A percentile compares a stretch with the other conserved stretches of the same genome.
These are phyloP conservation scores for Primulina tabacum DNA, from an alignment of 257 asterid genomes.

Conservation along the genomic window DNA sequence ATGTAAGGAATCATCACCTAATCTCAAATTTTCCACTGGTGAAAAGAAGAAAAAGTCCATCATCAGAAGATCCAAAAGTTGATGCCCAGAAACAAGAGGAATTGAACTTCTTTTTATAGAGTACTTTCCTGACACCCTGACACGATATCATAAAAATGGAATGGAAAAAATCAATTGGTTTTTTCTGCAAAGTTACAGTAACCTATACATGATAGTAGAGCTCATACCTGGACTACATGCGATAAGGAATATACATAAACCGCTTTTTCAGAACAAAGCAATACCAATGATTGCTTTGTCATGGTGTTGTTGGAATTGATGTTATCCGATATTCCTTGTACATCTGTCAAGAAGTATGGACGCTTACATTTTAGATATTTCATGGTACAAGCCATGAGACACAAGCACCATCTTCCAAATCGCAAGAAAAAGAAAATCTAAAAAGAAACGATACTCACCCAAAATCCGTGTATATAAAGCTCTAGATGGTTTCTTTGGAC, in stretches of 20 bases:
- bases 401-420: not conserved
- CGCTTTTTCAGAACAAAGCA: slow-evolving; percentile 85
- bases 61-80: slow-evolving; percentile 55
- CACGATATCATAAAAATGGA: slow-evolving; percentile 19
- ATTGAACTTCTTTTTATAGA: slow-evolving; percentile 74
- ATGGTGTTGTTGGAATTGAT: slow-evolving; percentile 38
- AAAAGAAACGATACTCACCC: slow-evolving; percentile 40
- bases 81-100: slow-evolving; percentile 85
- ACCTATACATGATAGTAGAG: slow-evolving; percentile 15
- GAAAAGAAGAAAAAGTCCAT: slow-evolving; percentile 71
- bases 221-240: slow-evolving; percentile 69
- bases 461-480: slow-evolving; percentile 67
- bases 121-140: slow-evolving; percentile 83
- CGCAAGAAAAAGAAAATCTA: not conserved
- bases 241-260: slow-evolving; percentile 66
- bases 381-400: not conserved
- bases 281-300: slow-evolving; percentile 47
- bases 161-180: not conserved
- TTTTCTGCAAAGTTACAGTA: not conserved
- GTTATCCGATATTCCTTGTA: slow-evolving; percentile 30
- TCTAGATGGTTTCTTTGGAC: slow-evolving; percentile 74
- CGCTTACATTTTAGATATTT: not conserved
- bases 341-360: slow-evolving; percentile 34
- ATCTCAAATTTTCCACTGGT: slow-evolving; percentile 77
- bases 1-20: slow-evolving; percentile 42